Conservation (phyloP, 441 rosid species). For the Bruguiera hainesii region DNA sequence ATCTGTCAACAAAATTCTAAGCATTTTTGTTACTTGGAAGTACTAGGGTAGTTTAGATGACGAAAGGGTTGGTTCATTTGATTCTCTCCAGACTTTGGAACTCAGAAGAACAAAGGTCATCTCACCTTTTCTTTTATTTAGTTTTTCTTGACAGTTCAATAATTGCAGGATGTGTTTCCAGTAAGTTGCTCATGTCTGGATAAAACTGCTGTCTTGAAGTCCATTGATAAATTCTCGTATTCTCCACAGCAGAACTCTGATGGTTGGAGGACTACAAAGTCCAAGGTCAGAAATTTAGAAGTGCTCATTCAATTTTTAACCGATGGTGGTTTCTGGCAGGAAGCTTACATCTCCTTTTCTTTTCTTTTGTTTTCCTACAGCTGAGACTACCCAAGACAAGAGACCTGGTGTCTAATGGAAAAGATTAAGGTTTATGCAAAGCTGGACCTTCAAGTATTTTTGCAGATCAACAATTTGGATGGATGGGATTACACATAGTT, state of each 20-base stretch:
- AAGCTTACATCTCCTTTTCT: conserved; percentile 8
- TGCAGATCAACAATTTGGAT: neutral
- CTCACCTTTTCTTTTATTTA: neutral
- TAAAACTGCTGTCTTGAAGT: conserved; percentile 37
- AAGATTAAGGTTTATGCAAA: conserved; percentile 7
- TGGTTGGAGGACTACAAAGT: conserved; percentile 85
- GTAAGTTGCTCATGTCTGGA: conserved; percentile 24
- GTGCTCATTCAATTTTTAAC: neutral
- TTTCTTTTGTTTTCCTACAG: conserved; percentile 29
- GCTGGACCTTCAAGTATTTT: neutral
- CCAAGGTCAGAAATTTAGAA: conserved; percentile 50
- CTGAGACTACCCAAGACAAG: conserved; percentile 52
- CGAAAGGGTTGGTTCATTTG: too few relatives aligned
- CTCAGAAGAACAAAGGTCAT: too few relatives aligned
- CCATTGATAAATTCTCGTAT: conserved; percentile 60
- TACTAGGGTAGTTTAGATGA: too few relatives aligned
- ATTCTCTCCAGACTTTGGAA: too few relatives aligned
- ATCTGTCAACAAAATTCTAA: too few relatives aligned
- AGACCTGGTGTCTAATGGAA: conserved; percentile 21
- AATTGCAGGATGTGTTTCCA: conserved; percentile 35
- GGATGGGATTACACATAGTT: too few relatives aligned
- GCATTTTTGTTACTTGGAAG: too few relatives aligned
- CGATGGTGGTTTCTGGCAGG: neutral
- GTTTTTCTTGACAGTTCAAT: neutral
- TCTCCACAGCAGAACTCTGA: conserved; percentile 44